A percentile compares a stretch with the other conserved stretches of the same genome.
phyloP scores from a whole-genome alignment of 179 eudicot species.

The Spinacia oleracea region DNA sequence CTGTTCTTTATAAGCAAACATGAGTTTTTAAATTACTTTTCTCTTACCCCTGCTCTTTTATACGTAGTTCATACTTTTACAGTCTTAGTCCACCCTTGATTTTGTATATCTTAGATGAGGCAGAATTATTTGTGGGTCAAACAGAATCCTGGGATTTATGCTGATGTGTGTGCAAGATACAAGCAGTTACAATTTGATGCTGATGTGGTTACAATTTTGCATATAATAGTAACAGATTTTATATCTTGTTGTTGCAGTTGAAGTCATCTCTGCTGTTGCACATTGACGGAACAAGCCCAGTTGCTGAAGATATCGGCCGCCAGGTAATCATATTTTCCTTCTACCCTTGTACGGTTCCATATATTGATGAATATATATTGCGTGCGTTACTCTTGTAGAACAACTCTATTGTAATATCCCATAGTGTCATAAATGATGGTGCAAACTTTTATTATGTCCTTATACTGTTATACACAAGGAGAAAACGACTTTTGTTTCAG shows the following conservation, averaged over 20 bases:
- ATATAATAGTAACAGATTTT: conserved; percentile 1
- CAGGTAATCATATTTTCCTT: conserved; percentile 35
- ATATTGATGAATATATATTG: background rate
- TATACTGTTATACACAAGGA: background rate
- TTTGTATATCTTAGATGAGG: background rate
- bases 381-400: background rate
- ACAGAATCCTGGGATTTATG: background rate
- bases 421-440: background rate
- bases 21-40: background rate
- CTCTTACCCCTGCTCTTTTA: background rate
- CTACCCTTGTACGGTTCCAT: background rate
- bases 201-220: background rate
- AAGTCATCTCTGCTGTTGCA: conserved; percentile 49
- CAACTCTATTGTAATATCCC: background rate
- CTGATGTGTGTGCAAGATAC: background rate
- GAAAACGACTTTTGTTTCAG: background rate
- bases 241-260: conserved; percentile 30
- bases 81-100: background rate
- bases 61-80: background rate
- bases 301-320: conserved; percentile 56
- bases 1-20: background rate
- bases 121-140: background rate
- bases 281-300: conserved; percentile 49
- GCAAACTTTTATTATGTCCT: background rate
- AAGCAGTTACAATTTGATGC: background rate